phyloP scores from a whole-genome alignment of 352 stramenopile genomes.

The Pythium brachiatum region DNA sequence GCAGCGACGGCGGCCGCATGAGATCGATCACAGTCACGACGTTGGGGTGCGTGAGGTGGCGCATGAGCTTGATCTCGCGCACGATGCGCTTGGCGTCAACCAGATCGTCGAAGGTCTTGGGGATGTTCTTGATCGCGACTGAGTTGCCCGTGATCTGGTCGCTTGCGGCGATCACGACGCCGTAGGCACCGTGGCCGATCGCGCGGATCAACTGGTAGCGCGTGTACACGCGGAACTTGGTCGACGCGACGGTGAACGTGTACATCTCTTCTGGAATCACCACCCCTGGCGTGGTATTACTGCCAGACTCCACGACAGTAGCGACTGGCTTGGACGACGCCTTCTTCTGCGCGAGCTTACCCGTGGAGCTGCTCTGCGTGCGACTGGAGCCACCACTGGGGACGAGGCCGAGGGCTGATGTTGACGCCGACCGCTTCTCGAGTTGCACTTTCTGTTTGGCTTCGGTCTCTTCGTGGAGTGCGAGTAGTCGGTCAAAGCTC shows the following conservation, averaged over 20 bases:
- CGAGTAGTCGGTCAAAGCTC: conserved; percentile 72
- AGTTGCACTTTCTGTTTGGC: conserved; percentile 41
- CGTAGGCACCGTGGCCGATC: conserved; percentile 78
- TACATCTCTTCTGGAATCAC: conserved; percentile 64
- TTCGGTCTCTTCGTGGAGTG: conserved; percentile 71
- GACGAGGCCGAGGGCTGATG: conserved; percentile 3
- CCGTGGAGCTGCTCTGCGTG: background rate
- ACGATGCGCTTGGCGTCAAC: conserved; percentile 85
- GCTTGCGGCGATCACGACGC: conserved; percentile 75
- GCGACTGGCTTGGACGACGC: conserved; percentile 1
- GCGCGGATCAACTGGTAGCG: conserved; percentile 81
- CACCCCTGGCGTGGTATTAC: background rate
- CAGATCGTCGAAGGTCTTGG: conserved; percentile 81
- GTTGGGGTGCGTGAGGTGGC: conserved; percentile 68
- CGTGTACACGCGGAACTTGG: conserved; percentile 82
- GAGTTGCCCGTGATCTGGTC: conserved; percentile 81
- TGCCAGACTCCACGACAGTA: conserved; percentile 16
- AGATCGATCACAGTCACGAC: conserved; percentile 73
- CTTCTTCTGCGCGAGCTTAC: background rate
- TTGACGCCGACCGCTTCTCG: conserved; percentile 27
- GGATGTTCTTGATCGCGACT: conserved; percentile 85
- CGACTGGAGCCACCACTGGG: background rate
- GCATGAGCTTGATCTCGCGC: conserved; percentile 82
- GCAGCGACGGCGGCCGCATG: conserved; percentile 69
- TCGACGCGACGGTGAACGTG: conserved; percentile 80